phyloP scores from a whole-genome alignment of 257 asterid species.

The Fraxinus quadrangulata region DNA sequence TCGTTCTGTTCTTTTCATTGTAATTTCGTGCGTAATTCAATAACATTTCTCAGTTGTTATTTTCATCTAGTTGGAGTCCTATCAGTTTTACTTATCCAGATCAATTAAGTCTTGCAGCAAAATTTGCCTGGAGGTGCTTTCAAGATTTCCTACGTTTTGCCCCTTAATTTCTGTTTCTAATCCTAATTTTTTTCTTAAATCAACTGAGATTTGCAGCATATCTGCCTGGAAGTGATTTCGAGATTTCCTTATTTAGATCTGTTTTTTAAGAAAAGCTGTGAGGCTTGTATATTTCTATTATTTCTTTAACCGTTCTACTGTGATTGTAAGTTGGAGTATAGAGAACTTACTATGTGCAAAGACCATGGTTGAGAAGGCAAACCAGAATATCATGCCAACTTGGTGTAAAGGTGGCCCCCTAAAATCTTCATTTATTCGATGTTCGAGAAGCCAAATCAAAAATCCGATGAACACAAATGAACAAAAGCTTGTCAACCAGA shows the following conservation, averaged over 20 bases:
- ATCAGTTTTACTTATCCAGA: too few species aligned
- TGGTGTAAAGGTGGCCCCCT: conserved; percentile 37
- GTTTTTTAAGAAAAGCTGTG: neutral
- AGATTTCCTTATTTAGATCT: neutral
- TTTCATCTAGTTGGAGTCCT: too few species aligned
- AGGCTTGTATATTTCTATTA: neutral
- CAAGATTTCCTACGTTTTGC: too few species aligned
- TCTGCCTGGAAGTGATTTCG: neutral
- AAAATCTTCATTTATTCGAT: conserved; percentile 28
- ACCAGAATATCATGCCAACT: conserved; percentile 53
- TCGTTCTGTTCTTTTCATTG: too few species aligned
- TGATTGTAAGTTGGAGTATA: neutral
- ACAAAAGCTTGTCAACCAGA: conserved; percentile 30
- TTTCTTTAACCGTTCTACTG: neutral
- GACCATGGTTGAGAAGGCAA: conserved; percentile 57
- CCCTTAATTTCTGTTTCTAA: too few species aligned
- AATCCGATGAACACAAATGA: conserved; percentile 25
- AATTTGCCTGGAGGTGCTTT: too few species aligned
- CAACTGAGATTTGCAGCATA: conserved; percentile 1
- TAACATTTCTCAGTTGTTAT: too few species aligned
- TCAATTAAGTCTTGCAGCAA: too few species aligned
- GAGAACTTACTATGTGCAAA: conserved; percentile 47
- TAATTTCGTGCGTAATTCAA: too few species aligned
- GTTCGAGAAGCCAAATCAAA: conserved; percentile 34
- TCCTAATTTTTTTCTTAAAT: neutral